Conservation (phyloP, 768 basidiomycete species). For the Cystobasidium onofrii region DNA sequence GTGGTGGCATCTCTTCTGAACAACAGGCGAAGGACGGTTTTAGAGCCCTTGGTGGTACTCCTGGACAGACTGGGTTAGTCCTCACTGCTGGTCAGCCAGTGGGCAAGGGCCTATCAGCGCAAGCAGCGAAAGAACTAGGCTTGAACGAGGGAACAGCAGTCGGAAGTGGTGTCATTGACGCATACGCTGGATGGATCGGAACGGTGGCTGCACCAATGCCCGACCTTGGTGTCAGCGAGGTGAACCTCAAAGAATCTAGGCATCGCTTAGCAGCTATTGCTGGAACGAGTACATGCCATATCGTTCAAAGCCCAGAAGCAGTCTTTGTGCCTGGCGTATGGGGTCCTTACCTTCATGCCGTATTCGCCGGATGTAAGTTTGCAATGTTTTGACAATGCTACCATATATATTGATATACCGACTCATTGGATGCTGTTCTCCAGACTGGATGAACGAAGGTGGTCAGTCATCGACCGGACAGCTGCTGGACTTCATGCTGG, state of each 20-base stretch:
- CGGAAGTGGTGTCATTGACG: conserved; percentile 91
- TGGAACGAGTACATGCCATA: conserved; percentile 91
- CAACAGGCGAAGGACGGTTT: conserved; percentile 56
- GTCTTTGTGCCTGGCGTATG: conserved; percentile 86
- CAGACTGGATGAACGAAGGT: conserved; percentile 95
- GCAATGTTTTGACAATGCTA: background rate
- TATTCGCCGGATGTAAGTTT: conserved; percentile 66
- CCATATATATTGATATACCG: background rate
- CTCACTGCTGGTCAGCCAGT: conserved; percentile 75
- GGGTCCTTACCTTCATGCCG: conserved; percentile 60
- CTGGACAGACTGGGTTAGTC: conserved; percentile 53
- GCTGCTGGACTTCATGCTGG: conserved; percentile 90
- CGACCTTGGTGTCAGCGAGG: conserved; percentile 49
- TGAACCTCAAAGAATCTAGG: conserved; percentile 64
- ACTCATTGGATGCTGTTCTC: background rate
- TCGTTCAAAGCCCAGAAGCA: conserved; percentile 78
- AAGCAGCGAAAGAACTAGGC: conserved; percentile 76
- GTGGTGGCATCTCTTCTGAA: conserved; percentile 39
- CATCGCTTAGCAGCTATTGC: conserved; percentile 85
- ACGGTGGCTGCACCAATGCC: conserved; percentile 68
- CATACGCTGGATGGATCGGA: conserved; percentile 95
- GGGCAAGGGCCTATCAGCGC: conserved; percentile 66
- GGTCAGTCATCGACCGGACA: conserved; percentile 98
- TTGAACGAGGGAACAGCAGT: conserved; percentile 77
- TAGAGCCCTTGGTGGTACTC: conserved; percentile 63